Evolutionary conservation across 2,329 filamentous ascomycete species (phyloP).

Genomic region (Malbranchea zuffiana): DNA sequence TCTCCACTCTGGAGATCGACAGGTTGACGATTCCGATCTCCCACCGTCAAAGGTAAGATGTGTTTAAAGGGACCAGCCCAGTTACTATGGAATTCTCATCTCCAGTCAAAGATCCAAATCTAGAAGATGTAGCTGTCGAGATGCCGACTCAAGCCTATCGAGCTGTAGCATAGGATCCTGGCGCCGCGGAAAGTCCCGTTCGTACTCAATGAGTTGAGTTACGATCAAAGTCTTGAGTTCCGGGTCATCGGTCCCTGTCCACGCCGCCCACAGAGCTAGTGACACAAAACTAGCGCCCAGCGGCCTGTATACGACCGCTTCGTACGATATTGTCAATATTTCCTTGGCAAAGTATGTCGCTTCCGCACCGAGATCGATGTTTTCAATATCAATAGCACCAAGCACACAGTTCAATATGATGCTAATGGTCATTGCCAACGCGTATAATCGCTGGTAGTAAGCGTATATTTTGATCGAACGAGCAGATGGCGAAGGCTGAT

Average conservation of each 20-base stretch:
- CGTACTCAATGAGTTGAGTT: slow-evolving; percentile 19
- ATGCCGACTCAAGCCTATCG: slow-evolving; percentile 1
- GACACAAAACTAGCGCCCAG: slow-evolving; percentile 25
- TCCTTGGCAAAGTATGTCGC: slow-evolving; percentile 19
- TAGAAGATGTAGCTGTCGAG: neutral
- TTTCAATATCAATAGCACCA: slow-evolving; percentile 20
- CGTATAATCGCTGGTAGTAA: slow-evolving; percentile 26
- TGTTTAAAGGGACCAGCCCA: too few relatives aligned
- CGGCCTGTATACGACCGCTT: slow-evolving; percentile 22
- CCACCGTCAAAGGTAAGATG: too few relatives aligned
- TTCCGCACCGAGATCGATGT: slow-evolving; percentile 15
- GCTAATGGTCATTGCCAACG: slow-evolving; percentile 22
- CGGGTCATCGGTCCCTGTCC: slow-evolving; percentile 18
- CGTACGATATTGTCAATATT: slow-evolving; percentile 21
- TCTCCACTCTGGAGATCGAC: too few relatives aligned
- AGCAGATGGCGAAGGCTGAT: neutral
- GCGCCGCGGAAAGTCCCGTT: slow-evolving; percentile 17
- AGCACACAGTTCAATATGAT: slow-evolving; percentile 27
- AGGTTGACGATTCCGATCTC: too few relatives aligned
- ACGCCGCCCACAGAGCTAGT: slow-evolving; percentile 21
- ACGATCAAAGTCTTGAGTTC: slow-evolving; percentile 14
- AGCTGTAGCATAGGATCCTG: neutral
- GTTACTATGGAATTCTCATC: too few relatives aligned
- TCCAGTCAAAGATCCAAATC: neutral
- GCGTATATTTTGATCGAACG: slow-evolving; percentile 16